Conservation (phyloP, 768 basidiomycete genomes). For the Calocybe cyanea region DNA sequence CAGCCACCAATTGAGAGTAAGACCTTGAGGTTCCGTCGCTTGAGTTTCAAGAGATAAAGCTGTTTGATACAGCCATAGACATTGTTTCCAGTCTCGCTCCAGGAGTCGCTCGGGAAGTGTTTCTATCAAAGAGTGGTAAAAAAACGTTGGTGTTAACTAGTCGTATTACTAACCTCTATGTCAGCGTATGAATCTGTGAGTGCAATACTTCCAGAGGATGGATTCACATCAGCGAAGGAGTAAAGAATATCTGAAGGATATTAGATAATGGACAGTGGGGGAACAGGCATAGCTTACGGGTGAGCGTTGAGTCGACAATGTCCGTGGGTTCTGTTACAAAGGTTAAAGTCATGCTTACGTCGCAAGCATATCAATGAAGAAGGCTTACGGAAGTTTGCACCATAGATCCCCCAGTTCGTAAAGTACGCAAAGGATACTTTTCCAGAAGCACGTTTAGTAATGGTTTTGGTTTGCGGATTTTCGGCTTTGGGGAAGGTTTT, state of each 20-base stretch:
- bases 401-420: slow-evolving; percentile 66
- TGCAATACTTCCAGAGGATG: slow-evolving; percentile 55
- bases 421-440: slow-evolving; percentile 50
- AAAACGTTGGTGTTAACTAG: background rate
- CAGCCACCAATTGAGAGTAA: slow-evolving; percentile 56
- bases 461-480: slow-evolving; percentile 33
- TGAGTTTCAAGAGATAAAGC: slow-evolving; percentile 56
- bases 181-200: slow-evolving; percentile 78
- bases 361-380: background rate
- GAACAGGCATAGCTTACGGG: slow-evolving; percentile 49
- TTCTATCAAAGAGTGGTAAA: slow-evolving; percentile 38
- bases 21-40: slow-evolving; percentile 51
- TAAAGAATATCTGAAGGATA: slow-evolving; percentile 54
- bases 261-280: background rate
- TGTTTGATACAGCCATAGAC: slow-evolving; percentile 83
- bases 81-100: slow-evolving; percentile 73
- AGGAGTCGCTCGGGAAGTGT: slow-evolving; percentile 69
- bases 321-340: slow-evolving; percentile 54
- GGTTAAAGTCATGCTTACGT: slow-evolving; percentile 1
- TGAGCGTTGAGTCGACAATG: slow-evolving; percentile 55
- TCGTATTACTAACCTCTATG: slow-evolving; percentile 40
- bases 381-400: slow-evolving; percentile 55
- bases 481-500: slow-evolving; percentile 28
- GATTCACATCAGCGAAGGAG: slow-evolving; percentile 71
- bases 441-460: slow-evolving; percentile 36